phyloP scores from a whole-genome alignment of 2,329 filamentous ascomycete genomes.

The Didymella exigua region DNA sequence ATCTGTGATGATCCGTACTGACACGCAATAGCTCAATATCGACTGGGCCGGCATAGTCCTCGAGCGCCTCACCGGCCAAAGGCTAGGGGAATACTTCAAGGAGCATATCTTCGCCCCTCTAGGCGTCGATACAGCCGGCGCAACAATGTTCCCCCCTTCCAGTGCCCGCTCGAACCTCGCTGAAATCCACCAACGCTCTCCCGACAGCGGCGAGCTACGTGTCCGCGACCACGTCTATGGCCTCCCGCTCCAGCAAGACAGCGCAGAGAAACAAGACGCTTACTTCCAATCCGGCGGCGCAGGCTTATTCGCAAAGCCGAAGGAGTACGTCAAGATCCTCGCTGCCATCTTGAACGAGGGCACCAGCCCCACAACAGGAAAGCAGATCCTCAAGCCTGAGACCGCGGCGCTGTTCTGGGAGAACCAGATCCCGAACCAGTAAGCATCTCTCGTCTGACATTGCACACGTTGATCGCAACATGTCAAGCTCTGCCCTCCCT shows the following conservation, averaged over 20 bases:
- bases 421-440: constrained; percentile 62
- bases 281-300: constrained; percentile 67
- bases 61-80: constrained; percentile 52
- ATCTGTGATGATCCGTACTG: not conserved
- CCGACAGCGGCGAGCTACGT: constrained; percentile 44
- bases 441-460: constrained; percentile 8
- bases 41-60: constrained; percentile 58
- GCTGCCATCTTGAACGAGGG: constrained; percentile 69
- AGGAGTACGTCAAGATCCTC: constrained; percentile 67
- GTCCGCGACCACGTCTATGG: constrained; percentile 59
- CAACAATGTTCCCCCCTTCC: constrained; percentile 62
- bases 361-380: constrained; percentile 61
- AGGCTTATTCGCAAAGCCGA: constrained; percentile 64
- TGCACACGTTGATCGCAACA: too few relatives aligned
- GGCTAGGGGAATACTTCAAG: constrained; percentile 54
- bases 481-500: too few relatives aligned
- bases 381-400: constrained; percentile 59
- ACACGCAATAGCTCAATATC: constrained; percentile 51
- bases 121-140: constrained; percentile 50
- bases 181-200: constrained; percentile 60
- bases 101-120: constrained; percentile 55
- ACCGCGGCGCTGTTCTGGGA: constrained; percentile 69
- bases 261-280: constrained; percentile 50
- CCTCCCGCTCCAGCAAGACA: constrained; percentile 53
- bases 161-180: constrained; percentile 62